Conservation (phyloP, 805 yeast genomes). For the Hanseniaspora hatyaiensis region DNA sequence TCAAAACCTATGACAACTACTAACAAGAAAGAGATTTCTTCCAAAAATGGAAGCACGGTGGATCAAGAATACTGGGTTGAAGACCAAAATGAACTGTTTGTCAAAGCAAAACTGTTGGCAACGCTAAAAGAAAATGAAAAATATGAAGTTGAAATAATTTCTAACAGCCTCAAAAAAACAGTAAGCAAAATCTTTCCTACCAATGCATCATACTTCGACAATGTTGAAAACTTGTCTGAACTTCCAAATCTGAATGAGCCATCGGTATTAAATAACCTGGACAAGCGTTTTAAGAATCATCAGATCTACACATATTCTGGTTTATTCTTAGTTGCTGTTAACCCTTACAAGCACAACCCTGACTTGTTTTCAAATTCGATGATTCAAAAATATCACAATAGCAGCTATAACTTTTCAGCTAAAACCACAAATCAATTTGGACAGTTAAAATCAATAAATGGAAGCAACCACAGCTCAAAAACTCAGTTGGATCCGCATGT, state of each 20-base stretch:
- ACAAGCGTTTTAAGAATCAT: constrained; percentile 64
- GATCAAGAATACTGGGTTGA: constrained; percentile 61
- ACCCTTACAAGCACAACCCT: constrained; percentile 70
- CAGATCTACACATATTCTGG: constrained; percentile 90
- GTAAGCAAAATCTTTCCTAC: constrained; percentile 27
- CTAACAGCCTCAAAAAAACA: constrained; percentile 8
- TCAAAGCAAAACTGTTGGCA: constrained; percentile 35
- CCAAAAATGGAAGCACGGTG: constrained; percentile 14
- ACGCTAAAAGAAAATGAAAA: constrained; percentile 33
- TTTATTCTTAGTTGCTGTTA: constrained; percentile 83
- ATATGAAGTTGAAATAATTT: constrained; percentile 28
- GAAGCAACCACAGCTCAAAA: constrained; percentile 27
- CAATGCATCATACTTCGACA: constrained; percentile 83
- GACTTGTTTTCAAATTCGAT: constrained; percentile 56
- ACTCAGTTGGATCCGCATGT: constrained; percentile 57
- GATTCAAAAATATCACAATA: constrained; percentile 38
- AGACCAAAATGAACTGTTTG: constrained; percentile 44
- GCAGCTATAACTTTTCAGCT: constrained; percentile 20
- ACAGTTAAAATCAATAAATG: neutral
- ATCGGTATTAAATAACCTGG: constrained; percentile 77
- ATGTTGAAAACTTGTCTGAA: constrained; percentile 90
- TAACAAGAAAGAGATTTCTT: no score
- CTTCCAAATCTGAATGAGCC: constrained; percentile 90
- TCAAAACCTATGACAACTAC: no score
- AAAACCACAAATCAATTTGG: no score